A percentile compares a stretch with the other conserved stretches of the same genome.
phyloP scores from a whole-genome alignment of 1,284 basidiomycete genomes.

The Sporisorium exsertum region DNA sequence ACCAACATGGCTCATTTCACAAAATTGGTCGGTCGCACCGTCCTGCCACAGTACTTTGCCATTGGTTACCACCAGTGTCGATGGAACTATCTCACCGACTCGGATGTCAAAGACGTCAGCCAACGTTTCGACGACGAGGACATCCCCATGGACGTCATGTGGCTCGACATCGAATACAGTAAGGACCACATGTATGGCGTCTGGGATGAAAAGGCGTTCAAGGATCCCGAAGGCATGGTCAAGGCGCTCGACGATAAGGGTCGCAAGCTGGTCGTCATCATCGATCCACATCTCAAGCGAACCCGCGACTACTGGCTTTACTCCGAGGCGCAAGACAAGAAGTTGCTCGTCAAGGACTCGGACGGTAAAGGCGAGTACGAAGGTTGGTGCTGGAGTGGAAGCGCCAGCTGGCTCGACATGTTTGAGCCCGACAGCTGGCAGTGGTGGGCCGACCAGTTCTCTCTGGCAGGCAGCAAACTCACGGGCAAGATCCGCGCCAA shows the following conservation, averaged over 20 bases:
- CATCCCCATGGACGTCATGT: slow-evolving; percentile 95
- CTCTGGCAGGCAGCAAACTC: slow-evolving; percentile 41
- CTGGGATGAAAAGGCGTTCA: slow-evolving; percentile 92
- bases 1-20: slow-evolving; percentile 89
- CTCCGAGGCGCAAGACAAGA: slow-evolving; percentile 82
- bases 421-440: slow-evolving; percentile 91
- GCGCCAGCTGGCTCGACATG: slow-evolving; percentile 94
- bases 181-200: slow-evolving; percentile 97
- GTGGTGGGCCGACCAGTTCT: slow-evolving; percentile 78
- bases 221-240: slow-evolving; percentile 92
- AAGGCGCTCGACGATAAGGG: slow-evolving; percentile 85
- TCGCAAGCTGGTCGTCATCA: slow-evolving; percentile 96
- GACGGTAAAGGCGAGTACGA: slow-evolving; percentile 85
- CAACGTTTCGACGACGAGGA: slow-evolving; percentile 89
- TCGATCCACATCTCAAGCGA: slow-evolving; percentile 96
- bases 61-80: slow-evolving; percentile 96
- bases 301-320: slow-evolving; percentile 84
- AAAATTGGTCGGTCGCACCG: slow-evolving; percentile 83
- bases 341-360: slow-evolving; percentile 83
- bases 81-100: slow-evolving; percentile 96
- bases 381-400: slow-evolving; percentile 98
- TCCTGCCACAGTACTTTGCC: slow-evolving; percentile 89
- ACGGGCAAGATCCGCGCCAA: slow-evolving; percentile 60
- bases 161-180: slow-evolving; percentile 93
- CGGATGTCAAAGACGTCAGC: slow-evolving; percentile 89